Evolutionary conservation across 176 grass and related monocot species (phyloP).

Genomic region (Pharus latifolius): DNA sequence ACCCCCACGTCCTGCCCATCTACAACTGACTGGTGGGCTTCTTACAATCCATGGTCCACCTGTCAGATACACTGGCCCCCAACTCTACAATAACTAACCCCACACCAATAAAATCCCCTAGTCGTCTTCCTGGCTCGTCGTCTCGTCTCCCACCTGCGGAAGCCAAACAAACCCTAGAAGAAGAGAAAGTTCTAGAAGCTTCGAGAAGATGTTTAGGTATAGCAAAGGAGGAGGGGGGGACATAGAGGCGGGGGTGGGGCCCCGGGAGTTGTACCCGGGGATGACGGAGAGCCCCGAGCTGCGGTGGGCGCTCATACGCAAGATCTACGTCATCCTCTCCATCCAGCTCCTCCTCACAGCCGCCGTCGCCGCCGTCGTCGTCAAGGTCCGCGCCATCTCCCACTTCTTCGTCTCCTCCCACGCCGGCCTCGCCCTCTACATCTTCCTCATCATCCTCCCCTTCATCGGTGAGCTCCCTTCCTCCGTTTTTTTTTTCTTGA

Average conservation of each 20-base stretch:
- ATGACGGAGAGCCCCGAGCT: conserved; percentile 64
- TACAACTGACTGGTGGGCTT: no score
- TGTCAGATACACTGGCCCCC: no score
- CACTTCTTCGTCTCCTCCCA: conserved; percentile 60
- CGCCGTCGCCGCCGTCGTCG: conserved; percentile 56
- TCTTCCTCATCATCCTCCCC: conserved; percentile 68
- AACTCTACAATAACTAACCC: no score
- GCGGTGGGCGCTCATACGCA: conserved; percentile 81
- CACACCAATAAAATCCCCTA: no score
- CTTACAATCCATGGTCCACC: no score
- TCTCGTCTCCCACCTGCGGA: no score
- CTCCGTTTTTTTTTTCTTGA: neutral
- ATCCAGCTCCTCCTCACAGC: conserved; percentile 58
- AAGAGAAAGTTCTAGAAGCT: no score
- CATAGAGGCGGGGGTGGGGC: conserved; percentile 7
- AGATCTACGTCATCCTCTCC: conserved; percentile 72
- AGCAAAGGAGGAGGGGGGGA: conserved; percentile 50
- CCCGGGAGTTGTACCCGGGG: conserved; percentile 49
- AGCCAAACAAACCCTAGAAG: neutral
- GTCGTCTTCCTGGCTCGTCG: no score
- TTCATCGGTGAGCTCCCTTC: conserved; percentile 23
- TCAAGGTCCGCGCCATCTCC: conserved; percentile 58
- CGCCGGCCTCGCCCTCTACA: conserved; percentile 43
- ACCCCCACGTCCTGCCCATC: no score
- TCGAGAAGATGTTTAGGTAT: conserved; percentile 22